phyloP scores from a whole-genome alignment of 306 rosid genomes.

The Vigna hirtella region DNA sequence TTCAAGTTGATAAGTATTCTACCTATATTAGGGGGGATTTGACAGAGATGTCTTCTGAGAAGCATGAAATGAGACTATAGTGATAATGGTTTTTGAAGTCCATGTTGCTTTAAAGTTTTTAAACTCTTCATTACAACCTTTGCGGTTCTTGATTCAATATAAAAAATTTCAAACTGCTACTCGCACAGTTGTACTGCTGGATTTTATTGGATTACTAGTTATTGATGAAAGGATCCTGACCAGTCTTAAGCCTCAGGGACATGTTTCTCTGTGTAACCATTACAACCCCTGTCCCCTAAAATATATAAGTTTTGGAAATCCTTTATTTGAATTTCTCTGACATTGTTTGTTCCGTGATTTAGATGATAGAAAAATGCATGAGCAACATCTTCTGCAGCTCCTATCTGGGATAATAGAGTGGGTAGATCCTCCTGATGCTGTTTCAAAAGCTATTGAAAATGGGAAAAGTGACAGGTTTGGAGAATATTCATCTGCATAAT shows the following conservation, averaged over 20 bases:
- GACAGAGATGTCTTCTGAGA: conserved; percentile 30
- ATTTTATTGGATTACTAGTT: conserved; percentile 24
- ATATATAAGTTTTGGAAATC: conserved; percentile 5
- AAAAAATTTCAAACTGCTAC: neutral
- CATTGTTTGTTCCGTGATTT: conserved; percentile 47
- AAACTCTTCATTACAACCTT: conserved; percentile 3
- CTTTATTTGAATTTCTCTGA: conserved; percentile 43
- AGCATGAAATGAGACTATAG: conserved; percentile 24
- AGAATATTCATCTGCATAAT: conserved; percentile 38
- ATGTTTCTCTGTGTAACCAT: conserved; percentile 15
- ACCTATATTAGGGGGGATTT: conserved; percentile 31
- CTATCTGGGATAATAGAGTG: conserved; percentile 86
- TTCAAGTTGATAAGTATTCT: conserved; percentile 40
- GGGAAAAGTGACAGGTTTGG: conserved; percentile 91
- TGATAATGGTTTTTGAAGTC: conserved; percentile 23
- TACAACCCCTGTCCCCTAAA: conserved; percentile 17
- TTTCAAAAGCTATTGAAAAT: conserved; percentile 74
- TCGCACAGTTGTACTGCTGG: neutral
- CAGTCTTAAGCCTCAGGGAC: conserved; percentile 12
- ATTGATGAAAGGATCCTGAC: conserved; percentile 29
- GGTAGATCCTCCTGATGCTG: conserved; percentile 92
- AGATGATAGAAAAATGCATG: conserved; percentile 82
- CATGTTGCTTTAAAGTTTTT: neutral
- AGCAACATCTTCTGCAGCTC: conserved; percentile 79
- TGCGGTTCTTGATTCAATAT: conserved; percentile 11